Evolutionary conservation across 2,329 filamentous ascomycete species (phyloP).

Genomic region (Niveomyces coronatus): DNA sequence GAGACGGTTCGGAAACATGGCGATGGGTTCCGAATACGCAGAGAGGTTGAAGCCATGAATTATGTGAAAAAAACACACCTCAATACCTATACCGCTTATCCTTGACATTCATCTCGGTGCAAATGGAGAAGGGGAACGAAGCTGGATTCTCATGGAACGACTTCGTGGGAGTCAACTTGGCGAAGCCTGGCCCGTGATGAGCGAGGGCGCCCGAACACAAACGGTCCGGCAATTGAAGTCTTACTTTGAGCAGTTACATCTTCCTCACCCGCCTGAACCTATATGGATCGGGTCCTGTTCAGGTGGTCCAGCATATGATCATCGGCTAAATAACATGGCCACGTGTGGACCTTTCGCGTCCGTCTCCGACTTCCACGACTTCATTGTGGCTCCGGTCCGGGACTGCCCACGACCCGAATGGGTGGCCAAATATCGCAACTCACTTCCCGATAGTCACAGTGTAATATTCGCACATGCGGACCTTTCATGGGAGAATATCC

Average conservation of each 20-base stretch:
- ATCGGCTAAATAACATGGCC: constrained; percentile 9
- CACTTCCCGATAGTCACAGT: constrained; percentile 4
- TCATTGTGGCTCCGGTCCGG: constrained; percentile 11
- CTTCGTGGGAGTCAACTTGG: constrained; percentile 10
- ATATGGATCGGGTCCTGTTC: constrained; percentile 9
- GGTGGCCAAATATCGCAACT: constrained; percentile 9
- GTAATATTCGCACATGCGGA: constrained; percentile 22
- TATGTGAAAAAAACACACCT: constrained; percentile 6
- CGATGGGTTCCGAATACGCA: too few relatives aligned
- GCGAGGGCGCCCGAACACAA: constrained; percentile 2
- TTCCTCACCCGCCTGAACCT: constrained; percentile 3
- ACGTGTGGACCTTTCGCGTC: constrained; percentile 11
- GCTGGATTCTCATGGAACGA: constrained; percentile 13
- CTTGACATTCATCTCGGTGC: constrained; percentile 9
- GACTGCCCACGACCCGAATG: constrained; percentile 11
- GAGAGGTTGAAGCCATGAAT: constrained; percentile 11
- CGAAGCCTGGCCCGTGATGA: constrained; percentile 11
- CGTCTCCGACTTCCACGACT: constrained; percentile 11
- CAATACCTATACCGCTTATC: constrained; percentile 8
- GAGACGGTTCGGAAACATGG: too few relatives aligned
- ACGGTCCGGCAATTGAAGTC: constrained; percentile 9
- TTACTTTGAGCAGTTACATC: constrained; percentile 10
- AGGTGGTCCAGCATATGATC: constrained; percentile 11
- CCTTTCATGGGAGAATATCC: constrained; percentile 23
- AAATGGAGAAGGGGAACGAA: constrained; percentile 1